A percentile compares a stretch with the other conserved stretches of the same genome.
Evolutionary conservation across 257 asterid genomes (phyloP).

Genomic region (Nicotiana undulata): DNA sequence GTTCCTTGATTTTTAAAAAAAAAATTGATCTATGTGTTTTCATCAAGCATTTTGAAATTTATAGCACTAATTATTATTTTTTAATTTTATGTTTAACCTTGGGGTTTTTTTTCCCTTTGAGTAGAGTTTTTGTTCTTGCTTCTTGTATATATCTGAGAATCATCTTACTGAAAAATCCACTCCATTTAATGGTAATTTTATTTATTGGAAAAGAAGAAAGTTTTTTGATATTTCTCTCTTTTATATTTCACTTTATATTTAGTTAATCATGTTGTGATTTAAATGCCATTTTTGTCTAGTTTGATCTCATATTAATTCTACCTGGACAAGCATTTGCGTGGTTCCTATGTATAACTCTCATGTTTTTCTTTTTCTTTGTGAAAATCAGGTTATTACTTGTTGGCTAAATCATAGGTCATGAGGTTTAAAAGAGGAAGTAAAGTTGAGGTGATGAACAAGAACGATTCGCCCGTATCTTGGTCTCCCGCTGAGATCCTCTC

Average conservation of each 20-base stretch:
- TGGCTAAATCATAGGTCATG: slow-evolving; percentile 15
- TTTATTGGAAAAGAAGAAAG: background rate
- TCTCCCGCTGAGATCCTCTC: slow-evolving; percentile 27
- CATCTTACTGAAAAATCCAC: background rate
- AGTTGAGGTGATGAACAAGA: slow-evolving; percentile 34
- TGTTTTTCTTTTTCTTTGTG: background rate
- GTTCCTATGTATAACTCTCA: background rate
- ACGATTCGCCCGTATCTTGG: slow-evolving; percentile 33
- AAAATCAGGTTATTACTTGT: background rate
- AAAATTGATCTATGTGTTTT: background rate
- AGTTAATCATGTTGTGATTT: background rate
- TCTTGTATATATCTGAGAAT: background rate
- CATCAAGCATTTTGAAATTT: background rate
- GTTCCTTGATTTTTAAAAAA: background rate
- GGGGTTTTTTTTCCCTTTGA: background rate
- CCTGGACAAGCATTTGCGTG: background rate
- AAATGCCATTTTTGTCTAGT: background rate
- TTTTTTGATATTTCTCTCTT: background rate
- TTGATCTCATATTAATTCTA: background rate
- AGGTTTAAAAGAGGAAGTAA: slow-evolving; percentile 27
- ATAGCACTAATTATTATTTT: background rate
- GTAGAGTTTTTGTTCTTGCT: background rate
- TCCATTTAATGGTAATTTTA: no score
- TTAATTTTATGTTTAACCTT: background rate
- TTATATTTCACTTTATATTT: background rate